Evolutionary conservation across 2,329 filamentous ascomycete genomes (phyloP), one percentile per base, ranked within the genome.

Genomic region (Phaeophleospora eucalypticola): DNA sequence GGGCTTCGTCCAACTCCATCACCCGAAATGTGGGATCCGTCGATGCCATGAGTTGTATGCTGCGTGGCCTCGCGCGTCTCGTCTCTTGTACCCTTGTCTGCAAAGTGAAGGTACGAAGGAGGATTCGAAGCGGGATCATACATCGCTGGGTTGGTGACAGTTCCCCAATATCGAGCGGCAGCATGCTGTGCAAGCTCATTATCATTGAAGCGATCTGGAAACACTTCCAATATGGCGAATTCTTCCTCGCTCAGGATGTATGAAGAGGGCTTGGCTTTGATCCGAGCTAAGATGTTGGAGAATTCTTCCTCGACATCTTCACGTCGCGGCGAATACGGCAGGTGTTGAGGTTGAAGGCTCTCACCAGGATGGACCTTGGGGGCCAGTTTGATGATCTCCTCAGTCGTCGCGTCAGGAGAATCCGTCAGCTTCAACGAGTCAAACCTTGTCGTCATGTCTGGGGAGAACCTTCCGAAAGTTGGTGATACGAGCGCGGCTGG

Each of bases 401-500:
- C 24, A 29, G 6, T 29, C 7, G 24, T 12, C 7, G 24, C 12
- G 12, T 12, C 12, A 12, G 24, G 12, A 29, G 24, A 12, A 29
- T 29, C 24, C 7, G 24, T 29, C 24, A 29, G 24, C 7, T 29
- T 29, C 7, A 29, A 29, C 6, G 12, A 29, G 7, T 6, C 12
- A 12, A 12, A 29, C 24, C 7, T 12, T 29, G 7, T 6, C 6
- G 6, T 36, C 3, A 44, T 35, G 17, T 38, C 43, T 19, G 55
- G 43, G 4, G 41, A 40, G 16, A 29, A 29, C 12, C 39, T 15
- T 16, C 39, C 42, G 29, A 60, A 55, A 20, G 37, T 41, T 6
- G 49, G 39, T 14, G 53, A 48, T 20, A 60, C 42, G 24, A 59
- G 45, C 16, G 45, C 51, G 9, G 53, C 18, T 18, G 54, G 51